Percentiles rank a stretch among this genome's conserved stretches.
phyloP scores from a whole-genome alignment of 306 rosid species.

The Vigna reflexopilosa region DNA sequence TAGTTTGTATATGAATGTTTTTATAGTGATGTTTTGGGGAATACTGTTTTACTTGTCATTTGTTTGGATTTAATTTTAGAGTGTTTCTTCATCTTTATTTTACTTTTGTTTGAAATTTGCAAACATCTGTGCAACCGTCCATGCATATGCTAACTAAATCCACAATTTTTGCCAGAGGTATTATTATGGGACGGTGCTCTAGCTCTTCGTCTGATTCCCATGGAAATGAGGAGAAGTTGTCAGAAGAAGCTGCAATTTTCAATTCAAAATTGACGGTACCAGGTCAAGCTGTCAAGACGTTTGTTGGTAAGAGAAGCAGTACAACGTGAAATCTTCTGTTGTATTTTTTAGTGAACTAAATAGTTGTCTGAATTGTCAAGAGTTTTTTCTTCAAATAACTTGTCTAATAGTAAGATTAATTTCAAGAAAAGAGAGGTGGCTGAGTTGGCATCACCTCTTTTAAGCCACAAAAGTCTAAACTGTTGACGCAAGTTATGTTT shows the following conservation, averaged over 20 bases:
- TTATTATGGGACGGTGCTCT: conserved; percentile 56
- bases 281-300: conserved; percentile 58
- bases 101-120: conserved; percentile 33
- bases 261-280: conserved; percentile 57
- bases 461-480: conserved; percentile 38
- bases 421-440: conserved; percentile 53
- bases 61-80: conserved; percentile 33
- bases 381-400: conserved; percentile 46
- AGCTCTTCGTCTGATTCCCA: conserved; percentile 73
- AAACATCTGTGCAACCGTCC: conserved; percentile 13
- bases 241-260: conserved; percentile 54
- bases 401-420: conserved; percentile 48
- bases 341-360: conserved; percentile 33
- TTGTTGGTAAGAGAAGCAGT: conserved; percentile 58
- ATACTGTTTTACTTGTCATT: conserved; percentile 12
- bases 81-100: conserved; percentile 33
- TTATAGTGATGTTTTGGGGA: conserved; percentile 4
- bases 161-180: conserved; percentile 58
- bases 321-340: conserved; percentile 37
- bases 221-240: conserved; percentile 61
- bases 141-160: conserved; percentile 12
- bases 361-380: conserved; percentile 44
- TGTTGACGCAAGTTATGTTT: conserved; percentile 50
- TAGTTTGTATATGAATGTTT: conserved; percentile 13
- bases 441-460: conserved; percentile 50